Evolutionary conservation across 2,329 filamentous ascomycete genomes (phyloP).

Genomic region (Nemania serpens): DNA sequence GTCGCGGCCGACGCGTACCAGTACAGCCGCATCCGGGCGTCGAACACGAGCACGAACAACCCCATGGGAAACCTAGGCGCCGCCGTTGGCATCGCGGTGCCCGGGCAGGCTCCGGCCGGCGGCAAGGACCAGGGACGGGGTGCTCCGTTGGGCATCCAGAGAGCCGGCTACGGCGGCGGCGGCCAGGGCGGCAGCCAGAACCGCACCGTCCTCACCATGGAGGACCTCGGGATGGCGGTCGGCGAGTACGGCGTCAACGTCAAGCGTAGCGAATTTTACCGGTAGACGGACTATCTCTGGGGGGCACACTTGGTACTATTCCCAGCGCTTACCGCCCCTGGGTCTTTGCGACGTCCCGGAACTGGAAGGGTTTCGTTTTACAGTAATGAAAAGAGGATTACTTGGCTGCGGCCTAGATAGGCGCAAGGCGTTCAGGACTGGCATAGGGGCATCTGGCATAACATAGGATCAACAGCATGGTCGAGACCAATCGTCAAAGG

Average conservation of each 20-base stretch:
- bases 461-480: slow-evolving; percentile 4
- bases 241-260: slow-evolving; percentile 98
- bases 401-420: slow-evolving; percentile 14
- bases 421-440: slow-evolving; percentile 26
- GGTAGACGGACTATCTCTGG: slow-evolving; percentile 19
- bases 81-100: slow-evolving; percentile 69
- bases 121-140: slow-evolving; percentile 62
- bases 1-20: slow-evolving; percentile 98
- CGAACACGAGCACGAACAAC: slow-evolving; percentile 84
- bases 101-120: slow-evolving; percentile 62
- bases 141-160: slow-evolving; percentile 72
- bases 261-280: slow-evolving; percentile 95
- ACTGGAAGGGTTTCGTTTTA: slow-evolving; percentile 5
- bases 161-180: slow-evolving; percentile 82
- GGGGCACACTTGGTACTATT: no score
- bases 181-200: slow-evolving; percentile 89
- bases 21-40: slow-evolving; percentile 93
- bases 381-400: background rate
- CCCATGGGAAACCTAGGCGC: slow-evolving; percentile 86
- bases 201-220: slow-evolving; percentile 95
- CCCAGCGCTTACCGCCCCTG: no score
- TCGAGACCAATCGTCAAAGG: background rate
- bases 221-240: slow-evolving; percentile 97
- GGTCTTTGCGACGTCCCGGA: no score
- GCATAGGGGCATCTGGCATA: slow-evolving; percentile 8